phyloP scores from a whole-genome alignment of 2,329 filamentous ascomycete species.

The Grosmannia penicillata region DNA sequence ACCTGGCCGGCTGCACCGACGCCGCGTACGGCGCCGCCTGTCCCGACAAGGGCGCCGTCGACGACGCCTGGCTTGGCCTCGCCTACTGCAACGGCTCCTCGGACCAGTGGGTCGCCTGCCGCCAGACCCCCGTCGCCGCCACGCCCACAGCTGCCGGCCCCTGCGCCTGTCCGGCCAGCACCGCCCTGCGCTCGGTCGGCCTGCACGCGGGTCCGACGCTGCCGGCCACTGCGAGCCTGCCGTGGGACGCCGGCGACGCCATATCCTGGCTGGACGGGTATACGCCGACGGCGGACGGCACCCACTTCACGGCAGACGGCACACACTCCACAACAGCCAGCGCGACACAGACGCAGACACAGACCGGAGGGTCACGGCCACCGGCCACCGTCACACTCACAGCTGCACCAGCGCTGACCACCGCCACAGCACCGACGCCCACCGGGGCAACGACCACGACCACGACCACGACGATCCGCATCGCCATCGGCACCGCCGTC shows the following conservation, averaged over 20 bases:
- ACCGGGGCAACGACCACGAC: background rate
- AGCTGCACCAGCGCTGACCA: background rate
- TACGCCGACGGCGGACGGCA: conserved; percentile 10
- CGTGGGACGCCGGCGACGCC: conserved; percentile 12
- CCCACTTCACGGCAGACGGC: background rate
- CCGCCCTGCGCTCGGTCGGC: conserved; percentile 13
- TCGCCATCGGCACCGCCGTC: conserved; percentile 4
- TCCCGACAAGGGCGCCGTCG: conserved; percentile 18
- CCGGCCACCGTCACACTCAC: background rate
- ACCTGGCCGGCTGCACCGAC: conserved; percentile 23
- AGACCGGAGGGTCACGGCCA: background rate
- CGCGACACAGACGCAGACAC: background rate
- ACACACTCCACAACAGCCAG: background rate
- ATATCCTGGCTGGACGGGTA: conserved; percentile 14
- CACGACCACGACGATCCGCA: background rate
- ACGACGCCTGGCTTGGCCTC: conserved; percentile 19
- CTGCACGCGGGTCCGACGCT: conserved; percentile 13
- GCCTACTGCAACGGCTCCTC: conserved; percentile 19
- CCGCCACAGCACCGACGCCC: conserved; percentile 1
- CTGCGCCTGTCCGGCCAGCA: conserved; percentile 17
- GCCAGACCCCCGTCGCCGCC: conserved; percentile 11
- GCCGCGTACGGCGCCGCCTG: conserved; percentile 17
- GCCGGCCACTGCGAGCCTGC: conserved; percentile 15
- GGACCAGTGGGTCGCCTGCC: conserved; percentile 18
- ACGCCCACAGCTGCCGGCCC: conserved; percentile 13